Base-by-base conservation (phyloP, 176 grass and related monocot genomes). In the Thalia dealbata region DNA sequence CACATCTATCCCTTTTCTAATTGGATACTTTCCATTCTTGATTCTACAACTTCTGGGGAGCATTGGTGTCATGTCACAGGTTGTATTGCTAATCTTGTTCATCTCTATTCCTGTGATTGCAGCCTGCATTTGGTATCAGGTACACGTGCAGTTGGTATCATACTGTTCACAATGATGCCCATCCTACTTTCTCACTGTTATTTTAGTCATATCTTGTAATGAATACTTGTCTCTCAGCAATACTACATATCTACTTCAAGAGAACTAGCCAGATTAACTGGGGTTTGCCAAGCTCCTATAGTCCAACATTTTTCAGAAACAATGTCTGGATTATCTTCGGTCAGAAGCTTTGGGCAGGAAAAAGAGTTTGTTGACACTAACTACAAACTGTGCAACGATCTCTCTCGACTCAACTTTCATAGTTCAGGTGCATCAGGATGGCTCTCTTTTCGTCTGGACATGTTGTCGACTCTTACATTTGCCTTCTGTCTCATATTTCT, bases 291-390 rank as follows among this genome's bases (percentile, higher is more conserved):
- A 61, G 67, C 80, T 51, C 84, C 84, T 2, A 68, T 86, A 51
- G 44, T 82, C 14, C 84, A 65, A 50, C 86, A 96, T 83, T 96
- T 92, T 81, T 74, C 86, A 10, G 89, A 96, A 76, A 89, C 92
- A 19, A 84, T 96, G 59, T 87, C 89, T 38, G 92, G 92, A 73
- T 91, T 86, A 32, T 71, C 84, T 23, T 89, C 92, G 54, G 89
- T 96, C 50, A 87, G 92, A 84, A 91, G 92, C 81, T 96, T 96
- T 75, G 82, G 82, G 30, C 88, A 92, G 62, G 84, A 87, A 81
- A 72, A 79, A 51, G 67, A 80, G 63, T 96, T 96, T 80, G 30
- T 77, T 52, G 77, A 67, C 48, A 85, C 82, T 70, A 91, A 91
- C 73, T 88, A 81, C 65, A 66, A 75, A 77, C 77, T 91, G 69